Base-by-base conservation (phyloP, 768 basidiomycete genomes). In the Russula virescens region DNA sequence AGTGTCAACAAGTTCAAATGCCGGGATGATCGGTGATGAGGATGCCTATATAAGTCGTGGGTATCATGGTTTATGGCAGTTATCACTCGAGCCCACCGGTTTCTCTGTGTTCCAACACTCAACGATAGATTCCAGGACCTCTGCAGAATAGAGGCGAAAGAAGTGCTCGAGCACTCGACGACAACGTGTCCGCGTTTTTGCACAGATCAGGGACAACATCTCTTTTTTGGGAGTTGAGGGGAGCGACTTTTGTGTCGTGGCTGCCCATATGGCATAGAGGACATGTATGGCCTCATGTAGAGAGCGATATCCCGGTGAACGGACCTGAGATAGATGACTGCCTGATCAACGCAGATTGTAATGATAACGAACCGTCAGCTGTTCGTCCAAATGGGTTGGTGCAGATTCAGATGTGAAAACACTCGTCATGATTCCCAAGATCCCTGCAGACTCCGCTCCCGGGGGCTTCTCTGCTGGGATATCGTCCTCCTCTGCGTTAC, bases 341-440 rank as follows among this genome's bases (percentile, higher is more conserved):
- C 28, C 23, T 38, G 26, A 42, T 38, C 43, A 63, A 8, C 5
- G 42, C n/a, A 43, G 40, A 18, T 8, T 26, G 42, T 31, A 60
- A 59, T 55, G 57, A 25, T 43, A 9, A 75, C 83, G 70, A 67
- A 87, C 89, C 60, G 78, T 80, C 10, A 85, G 69, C 64, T 81
- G 82, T 42, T 88, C 88, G 16, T 84, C 84, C 18, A 73, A 69
- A 43, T 73, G 68, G 58, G 73, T 71, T 13, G 79, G 73, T 10
- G 75, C 69, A 40, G 76, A 80, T n/a, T 94, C 91, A 0, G 85
- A 84, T 46, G 88, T 83, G 69, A 99, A 95, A 2, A 98, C 95
- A 59, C 85, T 91, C 2, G 94, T 94, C 55, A 99, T 88, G 69
- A 93, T 90, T 10, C 94, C 93, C 0, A 98, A 78, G 13, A 98